Conservation (phyloP, 129 eudicot species). For the Centella asiatica region DNA sequence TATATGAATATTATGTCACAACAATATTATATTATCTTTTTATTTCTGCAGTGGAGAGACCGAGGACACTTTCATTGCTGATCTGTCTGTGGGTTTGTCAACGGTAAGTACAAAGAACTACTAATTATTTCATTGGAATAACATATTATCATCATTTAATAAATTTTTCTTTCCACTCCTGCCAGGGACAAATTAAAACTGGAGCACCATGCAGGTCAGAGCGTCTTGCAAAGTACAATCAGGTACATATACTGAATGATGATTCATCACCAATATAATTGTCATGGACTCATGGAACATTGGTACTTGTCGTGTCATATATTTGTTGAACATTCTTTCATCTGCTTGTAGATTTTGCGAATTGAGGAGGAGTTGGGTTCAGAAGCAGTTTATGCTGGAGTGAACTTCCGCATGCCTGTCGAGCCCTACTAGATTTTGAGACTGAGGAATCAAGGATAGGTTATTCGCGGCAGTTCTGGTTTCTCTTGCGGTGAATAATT, state of each 20-base stretch:
- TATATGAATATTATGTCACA: neutral
- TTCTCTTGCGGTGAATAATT: neutral
- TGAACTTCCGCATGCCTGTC: slow-evolving; percentile 78
- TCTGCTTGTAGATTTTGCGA: slow-evolving; percentile 51
- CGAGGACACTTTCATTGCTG: slow-evolving; percentile 92
- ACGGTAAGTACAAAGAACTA: slow-evolving; percentile 40
- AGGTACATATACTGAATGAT: slow-evolving; percentile 27
- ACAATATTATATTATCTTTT: neutral
- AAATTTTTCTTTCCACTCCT: neutral
- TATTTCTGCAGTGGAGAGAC: slow-evolving; percentile 73
- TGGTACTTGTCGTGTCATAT: neutral
- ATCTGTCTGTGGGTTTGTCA: slow-evolving; percentile 82
- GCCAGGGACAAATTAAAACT: slow-evolving; percentile 94
- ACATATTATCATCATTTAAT: neutral
- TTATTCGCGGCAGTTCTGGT: neutral
- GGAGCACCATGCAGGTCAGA: slow-evolving; percentile 99
- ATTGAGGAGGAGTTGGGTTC: slow-evolving; percentile 91
- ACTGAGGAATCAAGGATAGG: neutral
- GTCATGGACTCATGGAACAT: neutral
- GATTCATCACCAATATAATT: neutral
- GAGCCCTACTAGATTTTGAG: slow-evolving; percentile 62
- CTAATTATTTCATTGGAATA: no score
- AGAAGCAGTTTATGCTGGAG: slow-evolving; percentile 89
- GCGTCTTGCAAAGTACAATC: slow-evolving; percentile 82
- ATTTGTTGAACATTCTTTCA: neutral